These are phyloP conservation scores for Eimeria necatrix DNA, from an alignment of 169 alveolate genomes.

Conservation along the genomic window DNA sequence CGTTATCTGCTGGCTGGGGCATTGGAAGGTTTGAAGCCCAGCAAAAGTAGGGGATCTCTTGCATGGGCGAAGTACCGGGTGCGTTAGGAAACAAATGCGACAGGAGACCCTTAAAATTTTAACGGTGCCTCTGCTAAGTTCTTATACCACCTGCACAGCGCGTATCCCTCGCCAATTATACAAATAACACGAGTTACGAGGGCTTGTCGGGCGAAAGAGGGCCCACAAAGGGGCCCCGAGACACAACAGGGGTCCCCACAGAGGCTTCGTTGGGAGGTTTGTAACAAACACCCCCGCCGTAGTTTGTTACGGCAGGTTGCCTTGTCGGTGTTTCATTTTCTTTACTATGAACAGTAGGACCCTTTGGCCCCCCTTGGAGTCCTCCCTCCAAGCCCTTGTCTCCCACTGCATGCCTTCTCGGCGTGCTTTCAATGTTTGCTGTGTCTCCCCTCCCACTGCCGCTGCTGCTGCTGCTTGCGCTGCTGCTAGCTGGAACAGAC, in stretches of 20 bases:
- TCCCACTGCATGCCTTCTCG: not conserved
- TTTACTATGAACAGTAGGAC: not conserved
- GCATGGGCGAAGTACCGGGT: too few relatives aligned
- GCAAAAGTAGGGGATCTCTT: too few relatives aligned
- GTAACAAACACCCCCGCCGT: slow-evolving; percentile 23
- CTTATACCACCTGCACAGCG: too few relatives aligned
- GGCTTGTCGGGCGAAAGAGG: too few relatives aligned
- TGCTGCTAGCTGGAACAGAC: slow-evolving; percentile 34
- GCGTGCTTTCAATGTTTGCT: not conserved
- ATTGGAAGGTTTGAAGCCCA: too few relatives aligned
- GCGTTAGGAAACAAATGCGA: too few relatives aligned
- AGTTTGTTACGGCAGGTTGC: not conserved
- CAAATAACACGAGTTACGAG: too few relatives aligned
- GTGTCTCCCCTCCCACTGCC: slow-evolving; percentile 18
- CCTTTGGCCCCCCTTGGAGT: not conserved
- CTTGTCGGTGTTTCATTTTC: not conserved
- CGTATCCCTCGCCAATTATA: too few relatives aligned
- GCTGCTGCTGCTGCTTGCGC: slow-evolving; percentile 18
- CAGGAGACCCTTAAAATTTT: too few relatives aligned
- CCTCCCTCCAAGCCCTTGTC: not conserved
- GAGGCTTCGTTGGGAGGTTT: slow-evolving; percentile 19
- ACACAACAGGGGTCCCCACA: not conserved
- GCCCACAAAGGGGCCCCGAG: not conserved
- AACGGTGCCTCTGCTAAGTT: too few relatives aligned
- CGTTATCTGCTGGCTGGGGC: too few relatives aligned